Conservation (phyloP, 345 rosid genomes). For the Populus ilicifolia region DNA sequence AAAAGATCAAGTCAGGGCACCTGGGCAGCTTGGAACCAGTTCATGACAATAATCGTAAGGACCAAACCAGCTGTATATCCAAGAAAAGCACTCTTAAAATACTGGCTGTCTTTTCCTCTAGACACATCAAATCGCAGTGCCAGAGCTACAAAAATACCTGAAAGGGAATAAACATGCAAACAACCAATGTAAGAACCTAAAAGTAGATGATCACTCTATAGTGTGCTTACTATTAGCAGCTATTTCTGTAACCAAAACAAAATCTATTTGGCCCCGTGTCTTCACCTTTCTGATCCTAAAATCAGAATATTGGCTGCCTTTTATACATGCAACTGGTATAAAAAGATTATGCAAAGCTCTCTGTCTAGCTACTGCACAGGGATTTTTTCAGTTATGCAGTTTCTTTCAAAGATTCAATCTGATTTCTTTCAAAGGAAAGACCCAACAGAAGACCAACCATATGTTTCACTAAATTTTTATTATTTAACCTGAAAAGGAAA, state of each 20-base stretch:
- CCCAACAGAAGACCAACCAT: neutral
- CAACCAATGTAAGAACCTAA: neutral
- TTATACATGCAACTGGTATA: neutral
- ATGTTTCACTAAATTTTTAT: neutral
- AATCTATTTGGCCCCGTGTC: neutral
- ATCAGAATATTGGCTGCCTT: neutral
- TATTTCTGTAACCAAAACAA: neutral
- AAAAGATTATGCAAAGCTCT: neutral
- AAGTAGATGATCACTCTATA: neutral
- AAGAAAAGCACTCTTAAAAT: conserved; percentile 89
- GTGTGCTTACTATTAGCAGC: neutral
- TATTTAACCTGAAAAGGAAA: neutral
- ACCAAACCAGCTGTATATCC: conserved; percentile 76
- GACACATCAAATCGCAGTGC: conserved; percentile 94
- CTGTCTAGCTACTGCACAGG: neutral
- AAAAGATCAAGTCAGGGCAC: conserved; percentile 25
- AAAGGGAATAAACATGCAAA: conserved; percentile 1
- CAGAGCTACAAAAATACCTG: conserved; percentile 96
- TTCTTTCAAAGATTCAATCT: neutral
- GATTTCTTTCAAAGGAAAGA: neutral
- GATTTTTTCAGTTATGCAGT: neutral
- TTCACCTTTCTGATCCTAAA: neutral
- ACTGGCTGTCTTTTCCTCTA: conserved; percentile 76
- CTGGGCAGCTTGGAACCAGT: conserved; percentile 99
- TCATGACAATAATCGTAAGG: conserved; percentile 91